Evolutionary conservation across 2,329 filamentous ascomycete genomes (phyloP), one percentile per base, ranked within the genome.

Genomic region (Tetracladium maxilliforme): DNA sequence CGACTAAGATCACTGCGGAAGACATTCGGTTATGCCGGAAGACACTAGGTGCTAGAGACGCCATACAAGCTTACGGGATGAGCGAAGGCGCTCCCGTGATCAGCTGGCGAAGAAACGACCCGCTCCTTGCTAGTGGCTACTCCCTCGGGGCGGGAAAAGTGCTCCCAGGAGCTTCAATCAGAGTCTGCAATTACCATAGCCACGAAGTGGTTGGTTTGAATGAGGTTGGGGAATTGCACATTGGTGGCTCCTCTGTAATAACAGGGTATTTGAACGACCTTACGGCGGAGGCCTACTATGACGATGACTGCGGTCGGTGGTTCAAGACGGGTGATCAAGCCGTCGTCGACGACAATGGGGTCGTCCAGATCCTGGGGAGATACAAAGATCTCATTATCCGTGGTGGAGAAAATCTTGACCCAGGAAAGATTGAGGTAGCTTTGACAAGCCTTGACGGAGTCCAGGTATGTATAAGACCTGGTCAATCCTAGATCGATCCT

Each of bases 301-400:
- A 23, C 1, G 51, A 55, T 15, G 30, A 40, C 3, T 31, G 27
- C 3, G 42, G 43, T 3, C 37, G 35, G 7, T 59, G 55, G 56
- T 27, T 56, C 14, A 31, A 29, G 3, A 56, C 53, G 2, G 55
- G 56, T 1, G 56, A 59, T 24, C 51, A 54, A 31, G 55, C 46
- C 4, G 40, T 28, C 10, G 50, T 59, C 23, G 45, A 52, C 16
- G 36, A 44, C 5, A 32, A 51, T 7, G 54, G 50, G 2, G 39
- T 51, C 14, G 34, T 59, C 3, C 43, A 47, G 24, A 46, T 59
- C 15, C 32, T 52, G 4, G 55, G 54, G 6, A 35, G 56, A 16
- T 57, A 56, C 36, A 58, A 59, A 33, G 56, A 59, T 24, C 27
- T 58, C 16, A 56, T 58, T 18, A 58, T 58, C 29, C 45, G 54